These are phyloP conservation scores for Tarenaya hassleriana DNA, from an alignment of 345 rosid genomes.

Conservation along the genomic window DNA sequence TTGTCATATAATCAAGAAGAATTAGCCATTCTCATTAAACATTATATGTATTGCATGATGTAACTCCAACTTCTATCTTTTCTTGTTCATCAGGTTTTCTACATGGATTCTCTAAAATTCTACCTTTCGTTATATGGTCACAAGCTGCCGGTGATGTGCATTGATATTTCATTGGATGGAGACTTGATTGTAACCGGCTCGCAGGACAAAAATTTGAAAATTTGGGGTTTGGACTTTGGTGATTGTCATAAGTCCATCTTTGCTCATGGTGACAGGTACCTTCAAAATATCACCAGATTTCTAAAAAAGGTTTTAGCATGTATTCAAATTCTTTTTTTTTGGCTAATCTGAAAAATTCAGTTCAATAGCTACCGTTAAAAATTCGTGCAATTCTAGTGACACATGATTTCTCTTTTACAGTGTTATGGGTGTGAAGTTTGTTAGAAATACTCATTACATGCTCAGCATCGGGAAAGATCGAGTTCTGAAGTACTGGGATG, in stretches of 20 bases:
- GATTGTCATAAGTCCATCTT: constrained; percentile 94
- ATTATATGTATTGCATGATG: background rate
- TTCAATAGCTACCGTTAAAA: background rate
- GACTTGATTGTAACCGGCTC: constrained; percentile 91
- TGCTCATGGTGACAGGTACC: constrained; percentile 89
- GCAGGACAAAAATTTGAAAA: constrained; percentile 87
- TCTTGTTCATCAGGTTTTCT: constrained; percentile 59
- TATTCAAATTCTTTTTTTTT: no score
- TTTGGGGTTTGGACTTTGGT: constrained; percentile 98
- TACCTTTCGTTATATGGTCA: constrained; percentile 85
- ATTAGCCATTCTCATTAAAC: background rate
- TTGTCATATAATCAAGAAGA: background rate
- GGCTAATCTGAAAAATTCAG: no score
- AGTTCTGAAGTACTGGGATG: constrained; percentile 96
- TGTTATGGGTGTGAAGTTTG: constrained; percentile 93
- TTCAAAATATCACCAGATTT: no score
- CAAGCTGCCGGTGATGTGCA: constrained; percentile 83
- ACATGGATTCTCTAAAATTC: constrained; percentile 84
- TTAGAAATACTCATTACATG: constrained; percentile 76
- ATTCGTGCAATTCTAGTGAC: constrained; percentile 24
- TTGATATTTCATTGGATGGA: constrained; percentile 97
- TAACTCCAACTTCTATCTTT: constrained; percentile 5
- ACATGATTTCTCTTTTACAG: constrained; percentile 40
- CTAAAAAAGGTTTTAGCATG: no score
- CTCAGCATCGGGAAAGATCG: constrained; percentile 92